These are phyloP conservation scores for Thozetella sp. DNA, from an alignment of 495 filamentous ascomycete genomes.

Conservation along the genomic window DNA sequence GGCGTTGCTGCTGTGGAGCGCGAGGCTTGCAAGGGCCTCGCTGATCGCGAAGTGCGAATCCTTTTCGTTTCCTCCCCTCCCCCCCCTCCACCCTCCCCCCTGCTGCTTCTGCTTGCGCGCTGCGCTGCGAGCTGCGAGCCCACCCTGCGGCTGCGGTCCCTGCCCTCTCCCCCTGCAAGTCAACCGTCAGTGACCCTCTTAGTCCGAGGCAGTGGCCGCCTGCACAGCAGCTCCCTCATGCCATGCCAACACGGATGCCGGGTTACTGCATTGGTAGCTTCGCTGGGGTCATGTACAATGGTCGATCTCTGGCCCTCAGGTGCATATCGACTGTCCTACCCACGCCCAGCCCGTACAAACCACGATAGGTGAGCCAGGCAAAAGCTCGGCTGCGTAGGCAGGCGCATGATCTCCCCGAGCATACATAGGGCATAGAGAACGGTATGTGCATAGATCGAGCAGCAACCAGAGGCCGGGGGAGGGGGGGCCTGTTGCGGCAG, in stretches of 20 bases:
- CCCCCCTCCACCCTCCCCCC: neutral
- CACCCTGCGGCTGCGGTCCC: neutral
- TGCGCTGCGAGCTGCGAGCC: neutral
- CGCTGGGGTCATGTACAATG: conserved; percentile 8
- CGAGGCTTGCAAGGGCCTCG: neutral
- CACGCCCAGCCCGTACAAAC: neutral
- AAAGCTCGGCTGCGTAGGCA: no score
- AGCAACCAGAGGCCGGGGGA: no score
- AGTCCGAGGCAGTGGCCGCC: neutral
- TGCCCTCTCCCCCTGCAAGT: conserved; percentile 1
- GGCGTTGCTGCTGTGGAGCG: no score
- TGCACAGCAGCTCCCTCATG: conserved; percentile 4
- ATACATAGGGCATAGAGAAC: no score
- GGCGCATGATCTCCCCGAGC: no score
- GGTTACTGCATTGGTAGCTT: conserved; percentile 14
- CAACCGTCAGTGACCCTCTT: conserved; percentile 1
- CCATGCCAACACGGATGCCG: conserved; percentile 18
- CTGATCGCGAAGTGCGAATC: no score
- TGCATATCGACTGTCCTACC: conserved; percentile 15
- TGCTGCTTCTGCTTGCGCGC: neutral
- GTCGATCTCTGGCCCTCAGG: conserved; percentile 19
- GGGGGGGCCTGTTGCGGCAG: no score
- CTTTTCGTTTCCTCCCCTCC: no score
- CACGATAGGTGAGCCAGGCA: no score
- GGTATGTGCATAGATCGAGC: no score